Conservation (phyloP, 2,329 filamentous ascomycete species). For the Cladosporium oxysporum region DNA sequence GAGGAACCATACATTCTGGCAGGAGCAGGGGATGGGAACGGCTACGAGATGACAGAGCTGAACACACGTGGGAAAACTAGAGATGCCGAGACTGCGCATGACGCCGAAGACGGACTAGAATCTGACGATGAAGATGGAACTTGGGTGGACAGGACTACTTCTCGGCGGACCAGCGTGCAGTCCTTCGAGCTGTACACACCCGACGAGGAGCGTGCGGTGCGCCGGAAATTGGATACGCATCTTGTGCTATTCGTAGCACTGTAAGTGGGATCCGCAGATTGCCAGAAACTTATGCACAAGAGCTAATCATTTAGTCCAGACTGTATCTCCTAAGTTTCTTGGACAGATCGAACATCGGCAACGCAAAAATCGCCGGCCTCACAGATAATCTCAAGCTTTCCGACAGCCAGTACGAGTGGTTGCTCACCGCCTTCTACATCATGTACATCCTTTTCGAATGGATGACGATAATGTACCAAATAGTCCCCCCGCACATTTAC, state of each 20-base stretch:
- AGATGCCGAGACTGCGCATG: conserved; percentile 13
- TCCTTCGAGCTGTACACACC: conserved; percentile 58
- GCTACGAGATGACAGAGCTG: conserved; percentile 31
- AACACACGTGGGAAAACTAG: neutral
- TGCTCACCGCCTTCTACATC: conserved; percentile 64
- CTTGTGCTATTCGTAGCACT: conserved; percentile 80
- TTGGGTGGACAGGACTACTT: conserved; percentile 5
- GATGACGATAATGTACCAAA: conserved; percentile 61
- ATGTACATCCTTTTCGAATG: conserved; percentile 66
- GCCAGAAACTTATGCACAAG: neutral
- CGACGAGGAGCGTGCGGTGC: conserved; percentile 60
- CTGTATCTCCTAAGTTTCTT: conserved; percentile 84
- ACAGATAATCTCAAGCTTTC: conserved; percentile 56
- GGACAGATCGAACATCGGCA: conserved; percentile 62
- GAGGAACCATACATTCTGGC: conserved; percentile 23
- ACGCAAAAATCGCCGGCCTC: conserved; percentile 63
- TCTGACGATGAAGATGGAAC: conserved; percentile 31
- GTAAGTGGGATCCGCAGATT: neutral
- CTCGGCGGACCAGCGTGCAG: conserved; percentile 32
- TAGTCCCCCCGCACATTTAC: conserved; percentile 63
- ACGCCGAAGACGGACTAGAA: conserved; percentile 25
- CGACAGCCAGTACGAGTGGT: conserved; percentile 61
- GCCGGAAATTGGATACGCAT: conserved; percentile 70
- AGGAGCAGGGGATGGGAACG: conserved; percentile 26
- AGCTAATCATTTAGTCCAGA: neutral